Evolutionary conservation across 768 basidiomycete species (phyloP), one percentile per base, ranked within the genome.

Genomic region (Boletus sensibilis): DNA sequence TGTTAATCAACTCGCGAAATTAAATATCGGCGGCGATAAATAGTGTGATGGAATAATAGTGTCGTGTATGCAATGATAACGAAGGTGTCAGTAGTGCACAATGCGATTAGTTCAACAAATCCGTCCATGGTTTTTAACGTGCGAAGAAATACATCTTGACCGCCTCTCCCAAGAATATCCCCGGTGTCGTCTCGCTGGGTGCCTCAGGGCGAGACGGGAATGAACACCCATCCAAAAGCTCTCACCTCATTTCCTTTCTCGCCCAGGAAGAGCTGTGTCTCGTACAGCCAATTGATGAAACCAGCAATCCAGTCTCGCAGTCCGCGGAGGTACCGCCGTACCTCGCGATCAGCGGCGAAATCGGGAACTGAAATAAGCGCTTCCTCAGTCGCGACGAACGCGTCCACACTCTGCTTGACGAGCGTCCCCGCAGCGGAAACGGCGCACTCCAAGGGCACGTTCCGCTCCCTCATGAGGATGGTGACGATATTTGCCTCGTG

Each of bases 241-340:
- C 81, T 74, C 35, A 85, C 81, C 65, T 85, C 80, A 39, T 76
- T 78, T 0, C 83, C 83, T 53, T 79, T 79, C 47, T 76, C 76
- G 35, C 82, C 83, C 47, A 88, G 79, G 63, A 80, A 86, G 42
- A 84, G 63, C 56, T 85, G 79, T 0, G 81, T 84, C 68, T 86
- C 83, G 60, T 86, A 88, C 35, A 77, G 56, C 85, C 85, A 87
- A 60, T 86, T 79, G n/a, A 83, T 61, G n/a, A 73, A 75, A 9
- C 86, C 86, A 3, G 78, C 74, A 38, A 87, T 75, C 58, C 77
- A 82, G 56, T 85, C 81, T 35, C 79, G 78, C 29, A 87, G 65
- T 8, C 79, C 79, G n/a, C 71, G 77, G 29, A 82, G 68, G 60
- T 82, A 84, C 5, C 61, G 68, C 21, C 61, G 63, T 27, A 69